Evolutionary conservation across 2,329 filamentous ascomycete genomes (phyloP).

Genomic region (Trichoderma polysporum): DNA sequence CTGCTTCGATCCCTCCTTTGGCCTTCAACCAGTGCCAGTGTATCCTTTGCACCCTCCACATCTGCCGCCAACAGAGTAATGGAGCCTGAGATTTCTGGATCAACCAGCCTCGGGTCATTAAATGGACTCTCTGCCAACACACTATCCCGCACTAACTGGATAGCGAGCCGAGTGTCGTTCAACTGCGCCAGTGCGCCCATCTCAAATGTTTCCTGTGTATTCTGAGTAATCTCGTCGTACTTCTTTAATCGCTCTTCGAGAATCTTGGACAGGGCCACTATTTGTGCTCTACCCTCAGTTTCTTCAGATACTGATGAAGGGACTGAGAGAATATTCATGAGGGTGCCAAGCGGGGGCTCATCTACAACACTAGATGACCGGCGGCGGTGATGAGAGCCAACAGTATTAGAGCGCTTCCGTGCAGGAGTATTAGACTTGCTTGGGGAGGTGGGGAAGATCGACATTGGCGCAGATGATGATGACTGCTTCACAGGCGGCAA

Average conservation of each 20-base stretch:
- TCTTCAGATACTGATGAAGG: conserved; percentile 38
- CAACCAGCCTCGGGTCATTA: conserved; percentile 48
- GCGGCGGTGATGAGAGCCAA: conserved; percentile 31
- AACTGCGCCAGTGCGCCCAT: conserved; percentile 41
- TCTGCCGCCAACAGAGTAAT: conserved; percentile 49
- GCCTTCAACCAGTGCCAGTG: conserved; percentile 41
- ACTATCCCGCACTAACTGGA: conserved; percentile 52
- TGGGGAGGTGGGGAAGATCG: conserved; percentile 37
- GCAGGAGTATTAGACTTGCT: conserved; percentile 38
- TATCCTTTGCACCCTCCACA: conserved; percentile 41
- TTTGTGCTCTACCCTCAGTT: conserved; percentile 27
- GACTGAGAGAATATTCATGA: conserved; percentile 50
- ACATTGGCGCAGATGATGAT: conserved; percentile 14
- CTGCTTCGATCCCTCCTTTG: conserved; percentile 41
- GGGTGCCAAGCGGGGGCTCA: conserved; percentile 44
- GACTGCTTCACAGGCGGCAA: conserved; percentile 10
- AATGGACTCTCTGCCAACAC: conserved; percentile 54
- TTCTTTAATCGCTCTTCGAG: conserved; percentile 44
- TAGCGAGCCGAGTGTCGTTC: conserved; percentile 47
- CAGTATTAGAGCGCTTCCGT: conserved; percentile 34
- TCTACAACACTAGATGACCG: conserved; percentile 40
- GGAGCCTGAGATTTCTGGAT: conserved; percentile 52
- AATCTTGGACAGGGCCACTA: conserved; percentile 36
- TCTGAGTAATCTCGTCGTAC: conserved; percentile 43
- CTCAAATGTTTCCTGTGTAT: conserved; percentile 54